Base-by-base conservation (phyloP, 371 early-diverging fungal genomes). In the Enteropsectra breve region DNA sequence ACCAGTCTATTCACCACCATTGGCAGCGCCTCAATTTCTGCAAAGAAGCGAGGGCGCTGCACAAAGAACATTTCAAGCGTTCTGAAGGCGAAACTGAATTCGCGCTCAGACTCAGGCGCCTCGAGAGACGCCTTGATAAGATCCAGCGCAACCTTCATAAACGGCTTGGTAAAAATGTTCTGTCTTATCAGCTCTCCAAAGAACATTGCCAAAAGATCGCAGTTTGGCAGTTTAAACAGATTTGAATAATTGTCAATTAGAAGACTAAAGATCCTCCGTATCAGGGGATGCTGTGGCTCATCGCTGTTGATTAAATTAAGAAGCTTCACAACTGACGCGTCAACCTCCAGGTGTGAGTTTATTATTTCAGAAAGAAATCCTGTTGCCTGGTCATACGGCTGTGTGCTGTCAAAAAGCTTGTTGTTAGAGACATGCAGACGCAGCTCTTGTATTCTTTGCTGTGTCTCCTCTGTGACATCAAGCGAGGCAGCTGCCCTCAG, bases 161-260 rank as follows among this genome's bases (percentile, higher is more conserved):
- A 76, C 2, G 65, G 59, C 28, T 57, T 63, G 0, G 67, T 57
- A 23, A 68, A 72, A 46, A 72, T 59, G n/a, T 47, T 21, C 23
- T 53, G 64, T 43, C 66, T 60, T n/a, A 76, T 73, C 32, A 76
- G 30, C 24, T 70, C 66, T 8, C 73, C 76, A 46, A 58, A 76
- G 45, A 73, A 73, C 45, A 18, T 18, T 15, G 66, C 69, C 56
- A 69, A 37, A 24, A 63, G 5, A 40, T 73, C 68, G 0, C 59
- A 56, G 34, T 66, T 64, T 15, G 67, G 61, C 6, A 73, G 48
- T 58, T 68, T 66, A 26, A 50, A 60, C 3, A 76, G 30, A 29
- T 52, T 56, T 1, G 37, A 11, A 50, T 66, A 76, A 45, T 70
- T 76, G 24, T 73, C 73, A 18, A 70, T 49, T 11, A 76, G 37